A percentile compares a stretch with the other conserved stretches of the same genome.
These are phyloP conservation scores for Telopea speciosissima DNA, from an alignment of 177 flowering plant genomes.

Conservation along the genomic window DNA sequence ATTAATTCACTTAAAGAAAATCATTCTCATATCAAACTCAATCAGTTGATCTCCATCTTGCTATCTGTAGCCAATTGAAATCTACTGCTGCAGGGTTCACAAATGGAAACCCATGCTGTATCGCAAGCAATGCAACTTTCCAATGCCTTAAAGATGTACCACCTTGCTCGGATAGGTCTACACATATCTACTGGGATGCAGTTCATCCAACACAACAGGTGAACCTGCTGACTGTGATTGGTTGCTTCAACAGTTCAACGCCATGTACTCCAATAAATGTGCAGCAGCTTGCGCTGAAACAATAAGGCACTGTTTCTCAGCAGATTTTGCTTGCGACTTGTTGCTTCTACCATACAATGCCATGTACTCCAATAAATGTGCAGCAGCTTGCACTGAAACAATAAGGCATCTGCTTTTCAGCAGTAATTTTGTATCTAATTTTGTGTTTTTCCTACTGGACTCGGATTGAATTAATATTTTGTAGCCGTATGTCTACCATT, in stretches of 20 bases:
- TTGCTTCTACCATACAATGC: too few species aligned
- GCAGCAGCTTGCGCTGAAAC: background rate
- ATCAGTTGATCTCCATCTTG: background rate
- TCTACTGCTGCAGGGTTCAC: background rate
- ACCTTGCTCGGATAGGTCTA: conserved; percentile 10
- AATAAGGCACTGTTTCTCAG: background rate
- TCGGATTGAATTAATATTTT: too few species aligned
- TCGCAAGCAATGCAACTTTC: background rate
- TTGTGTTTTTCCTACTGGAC: too few species aligned
- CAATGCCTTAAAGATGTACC: background rate
- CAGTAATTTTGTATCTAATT: too few species aligned
- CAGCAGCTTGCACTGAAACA: too few species aligned
- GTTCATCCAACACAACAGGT: conserved; percentile 4
- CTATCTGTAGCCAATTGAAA: background rate
- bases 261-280: conserved; percentile 7
- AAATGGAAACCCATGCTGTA: conserved; percentile 1
- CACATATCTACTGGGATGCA: conserved; percentile 8
- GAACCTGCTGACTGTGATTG: background rate
- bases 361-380: too few species aligned
- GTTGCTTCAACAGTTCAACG: conserved; percentile 4
- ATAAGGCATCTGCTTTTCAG: too few species aligned
- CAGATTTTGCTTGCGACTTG: too few species aligned
- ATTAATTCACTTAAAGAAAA: background rate
- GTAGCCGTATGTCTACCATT: too few species aligned
- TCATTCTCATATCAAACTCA: too few species aligned